Conservation (phyloP, 192 early-diverging fungal genomes). For the Coemansia sp. region DNA sequence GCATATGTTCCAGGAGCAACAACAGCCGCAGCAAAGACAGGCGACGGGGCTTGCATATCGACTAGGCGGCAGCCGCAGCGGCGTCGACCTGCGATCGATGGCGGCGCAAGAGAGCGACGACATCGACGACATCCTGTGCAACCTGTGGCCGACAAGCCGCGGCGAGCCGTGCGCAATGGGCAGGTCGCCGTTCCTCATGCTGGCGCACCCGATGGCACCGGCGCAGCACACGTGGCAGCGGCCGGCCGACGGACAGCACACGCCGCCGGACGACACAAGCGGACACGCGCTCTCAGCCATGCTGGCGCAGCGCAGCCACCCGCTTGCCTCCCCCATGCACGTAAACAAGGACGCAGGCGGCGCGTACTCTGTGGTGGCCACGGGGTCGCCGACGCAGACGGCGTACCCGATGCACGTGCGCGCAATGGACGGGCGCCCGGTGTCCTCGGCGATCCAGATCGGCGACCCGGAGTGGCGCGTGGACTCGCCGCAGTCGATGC, state of each 20-base stretch:
- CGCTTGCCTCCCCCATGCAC: too few species aligned
- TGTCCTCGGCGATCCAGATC: constrained; percentile 45
- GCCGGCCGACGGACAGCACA: constrained; percentile 20
- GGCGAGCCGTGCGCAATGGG: constrained; percentile 4
- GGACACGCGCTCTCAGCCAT: neutral
- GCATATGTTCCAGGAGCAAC: neutral
- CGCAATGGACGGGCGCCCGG: constrained; percentile 5
- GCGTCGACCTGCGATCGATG: constrained; percentile 6
- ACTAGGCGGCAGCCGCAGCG: constrained; percentile 7
- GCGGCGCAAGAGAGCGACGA: constrained; percentile 34
- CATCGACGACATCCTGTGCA: constrained; percentile 51
- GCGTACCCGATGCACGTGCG: constrained; percentile 2
- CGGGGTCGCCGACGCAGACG: constrained; percentile 9
- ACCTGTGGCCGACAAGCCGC: constrained; percentile 44
- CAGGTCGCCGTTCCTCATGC: constrained; percentile 13
- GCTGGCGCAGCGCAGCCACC: neutral
- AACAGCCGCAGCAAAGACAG: constrained; percentile 6
- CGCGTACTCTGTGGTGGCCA: constrained; percentile 13
- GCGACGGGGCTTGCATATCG: neutral
- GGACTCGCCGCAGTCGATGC: constrained; percentile 36
- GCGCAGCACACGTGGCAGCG: neutral
- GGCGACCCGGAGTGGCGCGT: constrained; percentile 53
- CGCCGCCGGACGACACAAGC: constrained; percentile 30
- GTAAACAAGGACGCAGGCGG: neutral
- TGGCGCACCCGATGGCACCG: constrained; percentile 1